A percentile compares a stretch with the other conserved stretches of the same genome.
Evolutionary conservation across 129 eudicot species (phyloP).

Genomic region (Tagetes erecta): DNA sequence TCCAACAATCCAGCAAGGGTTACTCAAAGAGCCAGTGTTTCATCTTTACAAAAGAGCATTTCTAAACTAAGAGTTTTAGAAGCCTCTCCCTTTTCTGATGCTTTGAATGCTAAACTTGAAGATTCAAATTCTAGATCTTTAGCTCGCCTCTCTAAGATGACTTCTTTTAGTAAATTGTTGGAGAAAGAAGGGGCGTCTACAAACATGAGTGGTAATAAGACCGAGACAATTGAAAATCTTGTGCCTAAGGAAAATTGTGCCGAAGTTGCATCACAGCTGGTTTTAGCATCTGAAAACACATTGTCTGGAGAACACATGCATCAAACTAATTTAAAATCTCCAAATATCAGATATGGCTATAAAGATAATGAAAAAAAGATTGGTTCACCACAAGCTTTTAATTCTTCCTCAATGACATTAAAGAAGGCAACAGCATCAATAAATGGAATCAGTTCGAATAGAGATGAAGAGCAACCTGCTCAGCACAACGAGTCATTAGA

Average conservation of each 20-base stretch:
- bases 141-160: slow-evolving; percentile 33
- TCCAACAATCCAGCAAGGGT: slow-evolving; percentile 32
- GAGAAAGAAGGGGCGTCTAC: slow-evolving; percentile 32
- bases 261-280: slow-evolving; percentile 30
- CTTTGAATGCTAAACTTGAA: slow-evolving; percentile 49
- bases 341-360: slow-evolving; percentile 11
- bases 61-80: slow-evolving; percentile 62
- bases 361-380: slow-evolving; percentile 23
- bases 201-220: slow-evolving; percentile 21
- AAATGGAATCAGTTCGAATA: slow-evolving; percentile 28
- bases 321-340: slow-evolving; percentile 25
- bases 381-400: slow-evolving; percentile 28
- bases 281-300: slow-evolving; percentile 36
- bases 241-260: slow-evolving; percentile 21
- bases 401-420: slow-evolving; percentile 34
- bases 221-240: slow-evolving; percentile 20
- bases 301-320: slow-evolving; percentile 10
- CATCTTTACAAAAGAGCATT: slow-evolving; percentile 68
- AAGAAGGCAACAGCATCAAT: slow-evolving; percentile 33
- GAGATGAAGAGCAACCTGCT: slow-evolving; percentile 23
- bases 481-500: slow-evolving; percentile 26
- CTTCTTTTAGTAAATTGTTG: slow-evolving; percentile 31
- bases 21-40: slow-evolving; percentile 35
- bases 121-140: slow-evolving; percentile 39
- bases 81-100: slow-evolving; percentile 58